Evolutionary conservation across 1,284 basidiomycete genomes (phyloP), one percentile per base, ranked within the genome.

Genomic region (Sanghuangporus baumii): DNA sequence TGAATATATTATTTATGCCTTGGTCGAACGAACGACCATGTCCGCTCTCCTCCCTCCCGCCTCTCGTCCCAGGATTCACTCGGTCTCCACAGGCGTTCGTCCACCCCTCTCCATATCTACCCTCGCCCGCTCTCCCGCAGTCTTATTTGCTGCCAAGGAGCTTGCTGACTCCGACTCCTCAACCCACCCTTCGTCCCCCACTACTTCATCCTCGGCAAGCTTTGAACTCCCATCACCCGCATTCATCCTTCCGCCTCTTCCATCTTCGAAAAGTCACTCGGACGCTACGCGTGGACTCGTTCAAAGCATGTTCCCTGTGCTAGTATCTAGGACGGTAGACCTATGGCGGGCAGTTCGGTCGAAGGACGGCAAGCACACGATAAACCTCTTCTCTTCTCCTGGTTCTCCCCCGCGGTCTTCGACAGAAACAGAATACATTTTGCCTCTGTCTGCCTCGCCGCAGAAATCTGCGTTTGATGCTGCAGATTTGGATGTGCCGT

Each of bases 391-490:
- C 60, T 59, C 63, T 36, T 68, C 70, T 60, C 67, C 68, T 26
- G 77, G 81, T 26, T 81, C 83, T 20, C 81, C 85, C 3, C 80
- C 84, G 14, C 78, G 77, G 54, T 77, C 83, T 18, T 79, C 78
- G 69, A 72, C 68, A 61, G 69, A 74, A 11, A 81, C 83, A 61
- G 82, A 85, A 61, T 79, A 78, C 60, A 75, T 88, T 51, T 81
- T 91, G n/a, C 88, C 89, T n/a, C 74, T 90, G 61, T 87, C 88
- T 23, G 81, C 86, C 6, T 78, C 82, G 14, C 81, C 86, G 16
- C 76, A 78, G 55, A 76, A 80, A 65, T 69, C 81, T 40, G 73
- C 82, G 18, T 87, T 88, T 67, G 79, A 82, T 59, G 71, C 76
- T 14, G 70, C 78, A 47, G 73, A 76, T 63, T 79, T 81, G 66